These are phyloP conservation scores for Fraxinus greggii DNA, from an alignment of 305 asterid species.

Conservation along the genomic window DNA sequence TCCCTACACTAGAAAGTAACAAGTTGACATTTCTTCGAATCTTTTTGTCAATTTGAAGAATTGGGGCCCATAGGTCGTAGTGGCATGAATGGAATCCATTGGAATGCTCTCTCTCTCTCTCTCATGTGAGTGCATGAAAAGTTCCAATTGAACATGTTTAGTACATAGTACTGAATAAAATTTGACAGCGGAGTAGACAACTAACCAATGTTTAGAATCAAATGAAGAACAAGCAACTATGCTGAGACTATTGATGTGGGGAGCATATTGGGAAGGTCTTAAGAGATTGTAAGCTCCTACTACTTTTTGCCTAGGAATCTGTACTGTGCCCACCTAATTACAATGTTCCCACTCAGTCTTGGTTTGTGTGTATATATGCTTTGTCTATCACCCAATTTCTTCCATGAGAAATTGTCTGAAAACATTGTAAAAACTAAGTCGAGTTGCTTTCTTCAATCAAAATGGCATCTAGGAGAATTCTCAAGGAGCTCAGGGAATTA, in stretches of 20 bases:
- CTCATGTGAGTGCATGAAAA: not conserved
- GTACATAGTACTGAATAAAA: not conserved
- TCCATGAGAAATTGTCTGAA: not conserved
- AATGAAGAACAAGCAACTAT: not conserved
- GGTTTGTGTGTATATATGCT: conserved; percentile 23
- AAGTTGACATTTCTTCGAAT: not conserved
- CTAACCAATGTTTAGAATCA: not conserved
- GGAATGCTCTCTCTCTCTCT: not conserved
- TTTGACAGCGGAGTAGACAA: not conserved
- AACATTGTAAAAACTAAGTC: not conserved
- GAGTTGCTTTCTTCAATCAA: not conserved
- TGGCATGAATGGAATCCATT: not conserved
- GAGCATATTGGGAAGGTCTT: not conserved
- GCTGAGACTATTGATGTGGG: not conserved
- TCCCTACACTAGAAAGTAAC: not conserved
- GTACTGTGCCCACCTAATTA: conserved; percentile 21
- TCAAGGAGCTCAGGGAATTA: conserved; percentile 75
- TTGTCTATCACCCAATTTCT: not conserved
- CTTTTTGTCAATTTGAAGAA: not conserved
- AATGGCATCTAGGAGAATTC: conserved; percentile 66
- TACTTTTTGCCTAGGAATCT: conserved; percentile 28
- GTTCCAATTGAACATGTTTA: not conserved
- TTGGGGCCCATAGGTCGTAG: not conserved
- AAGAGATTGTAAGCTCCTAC: not conserved
- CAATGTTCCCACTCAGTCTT: not conserved